Percentiles rank a stretch among this genome's conserved stretches.
Evolutionary conservation across 2,329 filamentous ascomycete genomes (phyloP).

Genomic region (Raffaelea albimanens): DNA sequence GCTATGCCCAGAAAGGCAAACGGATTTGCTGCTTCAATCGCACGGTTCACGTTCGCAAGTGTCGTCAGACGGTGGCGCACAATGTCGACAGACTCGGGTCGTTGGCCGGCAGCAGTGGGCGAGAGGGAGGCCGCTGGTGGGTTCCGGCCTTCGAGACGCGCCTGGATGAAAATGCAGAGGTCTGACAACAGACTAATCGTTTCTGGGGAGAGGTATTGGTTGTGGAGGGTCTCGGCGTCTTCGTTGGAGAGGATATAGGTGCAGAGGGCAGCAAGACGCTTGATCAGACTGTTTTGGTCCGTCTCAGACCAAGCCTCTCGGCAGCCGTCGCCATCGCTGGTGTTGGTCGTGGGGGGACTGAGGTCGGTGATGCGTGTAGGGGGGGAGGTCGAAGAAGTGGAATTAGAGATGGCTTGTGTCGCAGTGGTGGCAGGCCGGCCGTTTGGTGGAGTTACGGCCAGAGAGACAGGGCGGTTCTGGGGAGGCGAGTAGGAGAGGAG

Average conservation of each 20-base stretch:
- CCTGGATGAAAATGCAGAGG: conserved; percentile 12
- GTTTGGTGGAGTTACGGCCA: too few species aligned
- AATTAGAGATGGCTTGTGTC: too few species aligned
- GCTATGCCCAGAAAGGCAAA: conserved; percentile 33
- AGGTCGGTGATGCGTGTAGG: too few species aligned
- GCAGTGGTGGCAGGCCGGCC: too few species aligned
- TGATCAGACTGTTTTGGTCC: conserved; percentile 13
- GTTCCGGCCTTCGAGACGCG: conserved; percentile 9
- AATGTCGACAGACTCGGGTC: conserved; percentile 8
- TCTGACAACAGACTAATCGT: conserved; percentile 8
- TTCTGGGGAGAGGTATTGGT: conserved; percentile 9
- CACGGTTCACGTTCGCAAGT: conserved; percentile 26
- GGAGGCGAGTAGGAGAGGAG: too few species aligned
- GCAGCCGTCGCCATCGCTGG: too few species aligned
- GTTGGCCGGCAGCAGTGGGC: background rate
- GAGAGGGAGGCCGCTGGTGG: background rate
- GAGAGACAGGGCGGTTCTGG: background rate
- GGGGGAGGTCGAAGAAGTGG: too few species aligned
- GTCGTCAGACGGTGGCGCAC: conserved; percentile 19
- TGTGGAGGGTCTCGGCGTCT: background rate
- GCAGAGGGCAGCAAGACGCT: conserved; percentile 11
- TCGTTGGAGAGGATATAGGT: conserved; percentile 10
- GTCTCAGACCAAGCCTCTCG: background rate
- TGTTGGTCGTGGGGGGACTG: too few species aligned
- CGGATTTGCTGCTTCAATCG: conserved; percentile 28